Evolutionary conservation across 768 basidiomycete genomes (phyloP).

Genomic region (Boletus bicolor): DNA sequence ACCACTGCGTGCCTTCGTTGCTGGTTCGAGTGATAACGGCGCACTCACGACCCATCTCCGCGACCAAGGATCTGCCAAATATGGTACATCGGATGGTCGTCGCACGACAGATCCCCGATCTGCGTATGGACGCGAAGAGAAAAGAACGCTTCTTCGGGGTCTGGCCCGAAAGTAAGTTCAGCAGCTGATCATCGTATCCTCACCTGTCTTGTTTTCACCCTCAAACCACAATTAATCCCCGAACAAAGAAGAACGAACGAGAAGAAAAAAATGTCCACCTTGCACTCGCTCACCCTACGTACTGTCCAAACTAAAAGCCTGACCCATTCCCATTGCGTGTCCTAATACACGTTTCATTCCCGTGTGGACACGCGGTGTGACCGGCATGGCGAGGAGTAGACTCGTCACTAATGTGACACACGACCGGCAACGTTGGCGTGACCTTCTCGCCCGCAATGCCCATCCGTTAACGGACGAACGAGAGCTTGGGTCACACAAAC

Average conservation of each 20-base stretch:
- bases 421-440: background rate
- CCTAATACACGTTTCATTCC: constrained; percentile 7
- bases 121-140: background rate
- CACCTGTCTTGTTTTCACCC: background rate
- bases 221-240: background rate
- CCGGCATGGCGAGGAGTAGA: background rate
- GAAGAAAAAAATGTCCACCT: too few relatives aligned
- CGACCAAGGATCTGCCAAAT: constrained; percentile 6
- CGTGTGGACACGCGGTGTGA: background rate
- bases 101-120: constrained; percentile 1
- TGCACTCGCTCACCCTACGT: background rate
- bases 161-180: background rate
- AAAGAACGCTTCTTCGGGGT: background rate
- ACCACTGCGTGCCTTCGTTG: background rate
- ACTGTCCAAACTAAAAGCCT: background rate
- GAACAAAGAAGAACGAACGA: background rate
- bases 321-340: background rate
- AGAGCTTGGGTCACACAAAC: background rate
- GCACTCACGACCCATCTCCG: constrained; percentile 2
- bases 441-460: background rate
- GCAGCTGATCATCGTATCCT: background rate
- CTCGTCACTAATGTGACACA: background rate
- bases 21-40: background rate
- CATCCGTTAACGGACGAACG: background rate
- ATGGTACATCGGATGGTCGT: background rate